Evolutionary conservation across 1,139 yeast species (phyloP).

Genomic region (Blastobotrys aristatus): DNA sequence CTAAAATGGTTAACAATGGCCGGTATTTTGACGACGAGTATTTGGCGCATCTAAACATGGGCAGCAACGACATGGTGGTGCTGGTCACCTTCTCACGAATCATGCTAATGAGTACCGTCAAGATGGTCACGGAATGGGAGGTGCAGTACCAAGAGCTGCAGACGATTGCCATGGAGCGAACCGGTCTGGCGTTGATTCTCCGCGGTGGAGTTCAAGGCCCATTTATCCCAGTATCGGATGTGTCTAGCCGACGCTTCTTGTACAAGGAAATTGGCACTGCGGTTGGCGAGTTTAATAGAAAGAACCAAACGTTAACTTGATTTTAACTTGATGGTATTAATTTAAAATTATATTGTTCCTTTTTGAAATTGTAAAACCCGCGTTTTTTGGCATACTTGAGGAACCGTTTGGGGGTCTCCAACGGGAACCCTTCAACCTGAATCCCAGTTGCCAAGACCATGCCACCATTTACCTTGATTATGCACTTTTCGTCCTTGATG

Average conservation of each 20-base stretch:
- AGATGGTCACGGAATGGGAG: conserved; percentile 60
- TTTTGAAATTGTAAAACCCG: conserved; percentile 10
- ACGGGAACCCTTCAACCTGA: conserved; percentile 18
- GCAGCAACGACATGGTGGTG: conserved; percentile 61
- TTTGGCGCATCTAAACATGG: conserved; percentile 73
- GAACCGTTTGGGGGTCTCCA: conserved; percentile 15
- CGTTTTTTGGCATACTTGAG: conserved; percentile 15
- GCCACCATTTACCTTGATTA: conserved; percentile 16
- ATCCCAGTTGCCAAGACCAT: conserved; percentile 13
- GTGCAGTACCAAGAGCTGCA: conserved; percentile 56
- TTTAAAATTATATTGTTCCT: background rate
- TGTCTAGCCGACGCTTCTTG: conserved; percentile 56
- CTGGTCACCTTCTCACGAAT: conserved; percentile 72
- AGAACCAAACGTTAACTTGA: conserved; percentile 29
- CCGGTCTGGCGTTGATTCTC: conserved; percentile 69
- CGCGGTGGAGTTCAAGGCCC: conserved; percentile 59
- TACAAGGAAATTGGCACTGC: conserved; percentile 76
- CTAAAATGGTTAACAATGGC: conserved; percentile 80
- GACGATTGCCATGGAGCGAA: conserved; percentile 68
- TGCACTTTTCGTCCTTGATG: conserved; percentile 9
- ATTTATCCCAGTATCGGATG: conserved; percentile 77
- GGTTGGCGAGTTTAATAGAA: conserved; percentile 63
- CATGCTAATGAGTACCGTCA: conserved; percentile 61
- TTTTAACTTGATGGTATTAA: background rate
- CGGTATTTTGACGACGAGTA: conserved; percentile 64